A percentile compares a stretch with the other conserved stretches of the same genome.
These are phyloP conservation scores for Limnanthes douglasii DNA, from an alignment of 345 rosid genomes.

Conservation along the genomic window DNA sequence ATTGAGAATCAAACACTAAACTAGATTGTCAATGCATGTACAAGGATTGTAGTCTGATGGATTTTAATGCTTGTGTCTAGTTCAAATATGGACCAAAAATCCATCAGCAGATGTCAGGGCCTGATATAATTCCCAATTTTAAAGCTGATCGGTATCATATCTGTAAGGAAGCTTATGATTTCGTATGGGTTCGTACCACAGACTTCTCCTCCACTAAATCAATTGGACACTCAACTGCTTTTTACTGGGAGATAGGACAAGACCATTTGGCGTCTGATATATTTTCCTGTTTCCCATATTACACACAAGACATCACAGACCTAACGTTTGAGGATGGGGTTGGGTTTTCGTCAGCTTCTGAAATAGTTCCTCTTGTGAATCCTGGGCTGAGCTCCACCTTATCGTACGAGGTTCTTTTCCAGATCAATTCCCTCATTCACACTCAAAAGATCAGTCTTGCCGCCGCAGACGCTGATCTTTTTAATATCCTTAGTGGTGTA, in stretches of 20 bases:
- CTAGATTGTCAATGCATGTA: too few species aligned
- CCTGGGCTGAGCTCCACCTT: slow-evolving; percentile 17
- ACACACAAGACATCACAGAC: slow-evolving; percentile 19
- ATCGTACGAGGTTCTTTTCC: slow-evolving; percentile 68
- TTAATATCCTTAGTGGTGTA: slow-evolving; percentile 26
- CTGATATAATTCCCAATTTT: slow-evolving; percentile 37
- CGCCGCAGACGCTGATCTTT: slow-evolving; percentile 25
- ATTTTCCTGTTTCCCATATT: slow-evolving; percentile 39
- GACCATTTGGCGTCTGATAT: slow-evolving; percentile 25
- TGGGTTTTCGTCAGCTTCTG: slow-evolving; percentile 26
- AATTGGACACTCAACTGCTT: slow-evolving; percentile 49
- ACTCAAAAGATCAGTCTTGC: slow-evolving; percentile 60
- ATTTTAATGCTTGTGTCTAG: slow-evolving; percentile 38
- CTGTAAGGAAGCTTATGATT: slow-evolving; percentile 80
- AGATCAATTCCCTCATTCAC: slow-evolving; percentile 71
- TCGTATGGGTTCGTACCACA: slow-evolving; percentile 72
- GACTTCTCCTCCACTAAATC: slow-evolving; percentile 58
- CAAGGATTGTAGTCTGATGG: too few species aligned
- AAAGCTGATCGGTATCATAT: slow-evolving; percentile 40
- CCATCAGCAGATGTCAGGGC: slow-evolving; percentile 47
- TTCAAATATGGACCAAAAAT: slow-evolving; percentile 57
- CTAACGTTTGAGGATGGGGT: slow-evolving; percentile 22
- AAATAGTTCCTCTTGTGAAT: slow-evolving; percentile 52
- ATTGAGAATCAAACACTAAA: too few species aligned
- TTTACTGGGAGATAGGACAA: slow-evolving; percentile 38